Percentiles rank a stretch among this genome's conserved stretches.
phyloP scores from a whole-genome alignment of 192 early-diverging fungal genomes.

The Spinellus fusiger region DNA sequence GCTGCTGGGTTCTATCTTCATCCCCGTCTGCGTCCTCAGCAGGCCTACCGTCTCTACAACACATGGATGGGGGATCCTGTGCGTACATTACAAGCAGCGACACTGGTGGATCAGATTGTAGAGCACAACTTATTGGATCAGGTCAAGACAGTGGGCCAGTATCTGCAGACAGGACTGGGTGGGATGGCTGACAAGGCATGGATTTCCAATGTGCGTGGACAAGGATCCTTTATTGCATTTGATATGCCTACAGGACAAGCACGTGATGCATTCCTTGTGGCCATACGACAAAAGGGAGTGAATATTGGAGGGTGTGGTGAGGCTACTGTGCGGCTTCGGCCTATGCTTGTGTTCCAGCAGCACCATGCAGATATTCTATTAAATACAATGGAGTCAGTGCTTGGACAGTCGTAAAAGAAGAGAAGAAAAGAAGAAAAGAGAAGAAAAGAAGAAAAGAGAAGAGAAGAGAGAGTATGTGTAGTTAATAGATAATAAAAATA shows the following conservation, averaged over 20 bases:
- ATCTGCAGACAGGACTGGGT: constrained; percentile 47
- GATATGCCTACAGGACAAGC: constrained; percentile 45
- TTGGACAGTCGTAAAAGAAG: not conserved
- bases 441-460: not conserved
- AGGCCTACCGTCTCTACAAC: constrained; percentile 65
- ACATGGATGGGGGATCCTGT: constrained; percentile 75
- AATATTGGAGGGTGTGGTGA: constrained; percentile 69
- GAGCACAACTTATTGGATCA: constrained; percentile 47
- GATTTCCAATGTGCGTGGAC: constrained; percentile 53
- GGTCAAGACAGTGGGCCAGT: constrained; percentile 44
- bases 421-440: not conserved
- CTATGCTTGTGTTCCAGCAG: constrained; percentile 66
- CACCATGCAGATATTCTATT: constrained; percentile 65
- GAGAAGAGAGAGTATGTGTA: too few species aligned
- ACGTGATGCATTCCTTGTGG: constrained; percentile 47
- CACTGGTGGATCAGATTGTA: constrained; percentile 55
- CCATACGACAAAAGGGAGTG: constrained; percentile 55
- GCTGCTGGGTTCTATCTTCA: constrained; percentile 67
- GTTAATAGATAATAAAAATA: too few species aligned
- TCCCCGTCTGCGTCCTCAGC: constrained; percentile 47
- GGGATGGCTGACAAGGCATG: constrained; percentile 41
- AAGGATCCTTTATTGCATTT: constrained; percentile 67
- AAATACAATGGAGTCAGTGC: constrained; percentile 44
- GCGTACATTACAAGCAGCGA: constrained; percentile 53
- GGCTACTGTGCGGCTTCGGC: constrained; percentile 53